phyloP scores from a whole-genome alignment of 768 basidiomycete genomes.

The Coprinopsis strossmayeri region DNA sequence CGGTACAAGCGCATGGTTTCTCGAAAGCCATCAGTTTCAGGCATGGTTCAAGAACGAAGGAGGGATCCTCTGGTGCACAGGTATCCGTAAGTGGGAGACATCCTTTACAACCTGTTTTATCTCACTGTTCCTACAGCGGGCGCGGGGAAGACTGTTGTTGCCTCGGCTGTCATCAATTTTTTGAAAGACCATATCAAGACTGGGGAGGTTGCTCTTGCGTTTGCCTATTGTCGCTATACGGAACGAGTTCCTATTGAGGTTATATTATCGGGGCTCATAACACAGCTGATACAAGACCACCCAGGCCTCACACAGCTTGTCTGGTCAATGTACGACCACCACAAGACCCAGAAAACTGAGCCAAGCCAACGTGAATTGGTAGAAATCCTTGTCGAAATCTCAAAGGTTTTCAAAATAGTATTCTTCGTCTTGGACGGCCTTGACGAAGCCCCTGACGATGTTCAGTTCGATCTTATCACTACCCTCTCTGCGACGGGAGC shows the following conservation, averaged over 20 bases:
- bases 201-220: neutral
- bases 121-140: neutral
- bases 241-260: neutral
- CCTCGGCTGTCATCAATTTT: neutral
- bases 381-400: neutral
- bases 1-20: neutral
- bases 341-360: neutral
- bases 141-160: constrained; percentile 1
- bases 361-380: neutral
- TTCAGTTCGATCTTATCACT: neutral
- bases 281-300: neutral
- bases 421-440: constrained; percentile 2
- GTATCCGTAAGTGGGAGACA: constrained; percentile 1
- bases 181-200: neutral
- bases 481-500: neutral
- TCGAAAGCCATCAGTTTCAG: neutral
- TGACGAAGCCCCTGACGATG: neutral
- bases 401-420: neutral
- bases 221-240: constrained; percentile 1
- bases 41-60: neutral
- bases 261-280: neutral
- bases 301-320: neutral
- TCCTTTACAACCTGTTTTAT: neutral
- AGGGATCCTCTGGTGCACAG: neutral
- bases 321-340: neutral